Evolutionary conservation across 169 alveolate genomes (phyloP).

Genomic region (Cyclospora cayetanensis): DNA sequence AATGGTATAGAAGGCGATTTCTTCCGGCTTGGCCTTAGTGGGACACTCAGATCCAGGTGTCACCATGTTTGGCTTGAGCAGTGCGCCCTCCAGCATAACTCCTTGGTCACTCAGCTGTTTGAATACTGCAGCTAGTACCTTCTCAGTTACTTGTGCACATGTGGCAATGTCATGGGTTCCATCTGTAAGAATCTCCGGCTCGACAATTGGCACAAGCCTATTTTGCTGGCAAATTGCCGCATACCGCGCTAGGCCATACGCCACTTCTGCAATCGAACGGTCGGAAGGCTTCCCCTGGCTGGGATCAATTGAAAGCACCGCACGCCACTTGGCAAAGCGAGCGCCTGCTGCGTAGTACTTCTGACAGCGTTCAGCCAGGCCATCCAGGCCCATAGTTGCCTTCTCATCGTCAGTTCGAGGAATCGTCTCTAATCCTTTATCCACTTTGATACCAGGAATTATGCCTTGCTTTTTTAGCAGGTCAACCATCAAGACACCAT

Average conservation of each 20-base stretch:
- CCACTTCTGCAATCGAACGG: constrained; percentile 94
- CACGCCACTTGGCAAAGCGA: constrained; percentile 99
- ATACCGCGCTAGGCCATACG: constrained; percentile 98
- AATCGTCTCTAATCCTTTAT: constrained; percentile 93
- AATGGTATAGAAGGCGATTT: constrained; percentile 95
- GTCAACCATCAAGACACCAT: constrained; percentile 90
- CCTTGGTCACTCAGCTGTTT: constrained; percentile 96
- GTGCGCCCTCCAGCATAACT: constrained; percentile 97
- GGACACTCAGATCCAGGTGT: constrained; percentile 93
- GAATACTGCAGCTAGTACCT: constrained; percentile 96
- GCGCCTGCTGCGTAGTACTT: constrained; percentile 98
- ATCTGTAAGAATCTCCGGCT: constrained; percentile 98
- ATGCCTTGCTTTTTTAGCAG: constrained; percentile 92
- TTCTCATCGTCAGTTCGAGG: constrained; percentile 94
- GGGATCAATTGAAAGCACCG: constrained; percentile 95
- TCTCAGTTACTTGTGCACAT: constrained; percentile 93
- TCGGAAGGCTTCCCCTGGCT: constrained; percentile 91
- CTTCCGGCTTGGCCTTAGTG: constrained; percentile 83
- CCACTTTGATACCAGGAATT: constrained; percentile 98
- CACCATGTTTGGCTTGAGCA: constrained; percentile 99
- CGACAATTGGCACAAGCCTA: constrained; percentile 99
- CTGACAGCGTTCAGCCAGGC: constrained; percentile 96
- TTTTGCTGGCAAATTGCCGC: constrained; percentile 97
- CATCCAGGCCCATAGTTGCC: constrained; percentile 95
- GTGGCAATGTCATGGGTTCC: constrained; percentile 97